Base-by-base conservation (phyloP, 352 stramenopile genomes). In the Phytophthora aleatoria region DNA sequence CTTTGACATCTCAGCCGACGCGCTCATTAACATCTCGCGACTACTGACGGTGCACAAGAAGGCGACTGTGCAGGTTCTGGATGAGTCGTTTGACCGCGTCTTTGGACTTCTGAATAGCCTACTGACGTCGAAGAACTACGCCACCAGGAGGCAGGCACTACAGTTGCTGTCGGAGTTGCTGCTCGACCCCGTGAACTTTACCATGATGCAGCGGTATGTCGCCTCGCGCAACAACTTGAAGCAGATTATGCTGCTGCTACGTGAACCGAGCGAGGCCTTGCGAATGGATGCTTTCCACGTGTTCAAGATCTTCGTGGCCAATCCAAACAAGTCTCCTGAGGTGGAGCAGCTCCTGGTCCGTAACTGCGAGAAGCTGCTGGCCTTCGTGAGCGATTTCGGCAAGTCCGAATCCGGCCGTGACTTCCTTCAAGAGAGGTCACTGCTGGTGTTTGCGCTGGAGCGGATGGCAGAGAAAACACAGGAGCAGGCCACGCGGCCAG, bases 281-380 rank as follows among this genome's bases (percentile, higher is more conserved):
- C 85, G 81, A 33, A 89, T 92, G 76, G 87, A 95, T 54, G 85
- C 87, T 13, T 95, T 92, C 60, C 80, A 95, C 57, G 80, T 95
- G 45, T 95, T 95, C 61, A 95, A 95, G 67, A 92, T 95, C 62
- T 95, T 95, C 56, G 85, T 95, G 38, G 87, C 85, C 8, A 95
- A 95, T 57, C 87, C 87, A 35, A 87, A 89, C 68, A 95, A 94
- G 51, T 89, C 85, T 43, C 35, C 36, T 9, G 85, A 92, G 52
- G 79, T 95, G 24, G 79, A 89, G 69, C 76, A 89, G 58, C 61
- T 93, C 10, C 71, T 95, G 49, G 56, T 88, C 30, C 81, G 79
- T 12, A 95, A 95, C 61, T 71, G 70, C 10, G 82, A 94, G 24
- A 95, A 94, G 69, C 70, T 95, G 27, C 45, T 93, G 35, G 60